Conservation (phyloP, 108 stramenopile genomes). For the Aureococcus anophagefferens region DNA sequence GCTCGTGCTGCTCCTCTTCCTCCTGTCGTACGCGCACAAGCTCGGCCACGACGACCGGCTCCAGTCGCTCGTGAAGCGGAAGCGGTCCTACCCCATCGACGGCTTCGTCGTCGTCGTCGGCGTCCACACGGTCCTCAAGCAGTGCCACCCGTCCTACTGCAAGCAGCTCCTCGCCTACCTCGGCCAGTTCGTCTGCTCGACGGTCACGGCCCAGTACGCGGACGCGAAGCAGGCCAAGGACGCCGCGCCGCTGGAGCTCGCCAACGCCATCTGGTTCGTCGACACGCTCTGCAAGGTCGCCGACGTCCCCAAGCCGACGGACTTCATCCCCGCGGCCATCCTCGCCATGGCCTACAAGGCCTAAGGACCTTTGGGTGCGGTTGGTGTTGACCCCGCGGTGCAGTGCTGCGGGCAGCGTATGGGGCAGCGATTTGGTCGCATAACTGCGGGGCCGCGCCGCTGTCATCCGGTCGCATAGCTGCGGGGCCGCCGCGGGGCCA, state of each 20-base stretch:
- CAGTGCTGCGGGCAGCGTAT: too few species aligned
- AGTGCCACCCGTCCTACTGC: slow-evolving; percentile 48
- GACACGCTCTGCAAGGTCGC: slow-evolving; percentile 35
- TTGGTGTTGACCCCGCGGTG: too few species aligned
- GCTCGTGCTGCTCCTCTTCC: slow-evolving; percentile 34
- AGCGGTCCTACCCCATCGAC: slow-evolving; percentile 36
- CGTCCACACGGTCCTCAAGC: slow-evolving; percentile 37
- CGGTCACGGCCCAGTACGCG: slow-evolving; percentile 20
- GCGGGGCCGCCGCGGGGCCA: too few species aligned
- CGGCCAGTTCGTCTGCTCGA: slow-evolving; percentile 45
- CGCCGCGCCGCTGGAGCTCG: slow-evolving; percentile 34
- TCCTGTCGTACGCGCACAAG: slow-evolving; percentile 33
- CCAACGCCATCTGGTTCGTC: slow-evolving; percentile 32
- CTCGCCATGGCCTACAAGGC: too few species aligned
- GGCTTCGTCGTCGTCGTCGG: slow-evolving; percentile 50
- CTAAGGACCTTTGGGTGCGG: too few species aligned
- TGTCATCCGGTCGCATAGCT: too few species aligned
- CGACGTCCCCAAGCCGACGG: slow-evolving; percentile 9
- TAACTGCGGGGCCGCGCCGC: too few species aligned
- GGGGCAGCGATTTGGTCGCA: too few species aligned
- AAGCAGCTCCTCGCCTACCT: slow-evolving; percentile 38
- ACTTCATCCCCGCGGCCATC: too few species aligned
- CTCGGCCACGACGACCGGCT: slow-evolving; percentile 36
- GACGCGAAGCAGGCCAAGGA: slow-evolving; percentile 16
- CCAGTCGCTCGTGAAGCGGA: slow-evolving; percentile 33